Conservation (phyloP, 768 basidiomycete genomes). For the Boletus pseudo-olivaceus region DNA sequence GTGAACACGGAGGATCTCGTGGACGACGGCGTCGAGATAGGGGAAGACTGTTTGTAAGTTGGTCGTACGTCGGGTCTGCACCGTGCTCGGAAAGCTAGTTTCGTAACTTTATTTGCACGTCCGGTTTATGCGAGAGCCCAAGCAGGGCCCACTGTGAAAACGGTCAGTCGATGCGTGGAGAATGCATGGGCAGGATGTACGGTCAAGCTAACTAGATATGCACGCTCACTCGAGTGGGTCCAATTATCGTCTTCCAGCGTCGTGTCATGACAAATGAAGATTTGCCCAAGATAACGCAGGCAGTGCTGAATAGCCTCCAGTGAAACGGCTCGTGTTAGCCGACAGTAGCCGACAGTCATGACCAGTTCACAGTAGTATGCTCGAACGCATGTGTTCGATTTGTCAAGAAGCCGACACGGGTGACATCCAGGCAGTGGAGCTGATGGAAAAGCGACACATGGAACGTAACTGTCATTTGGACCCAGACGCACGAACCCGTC, state of each 20-base stretch:
- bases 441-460: slow-evolving; percentile 44
- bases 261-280: slow-evolving; percentile 36
- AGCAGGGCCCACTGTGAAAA: slow-evolving; percentile 50
- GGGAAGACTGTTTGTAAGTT: slow-evolving; percentile 46
- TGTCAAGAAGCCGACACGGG: slow-evolving; percentile 29
- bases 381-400: slow-evolving; percentile 21
- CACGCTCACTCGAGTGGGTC: too few relatives aligned
- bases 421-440: slow-evolving; percentile 43
- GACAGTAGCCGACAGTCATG: too few relatives aligned
- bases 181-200: not conserved
- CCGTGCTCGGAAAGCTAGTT: slow-evolving; percentile 44
- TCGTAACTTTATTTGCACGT: slow-evolving; percentile 48
- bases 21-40: slow-evolving; percentile 50
- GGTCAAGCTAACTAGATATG: slow-evolving; percentile 20
- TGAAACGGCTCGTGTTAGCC: too few relatives aligned
- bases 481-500: slow-evolving; percentile 35
- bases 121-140: slow-evolving; percentile 44
- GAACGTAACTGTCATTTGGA: slow-evolving; percentile 31
- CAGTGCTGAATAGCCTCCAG: too few relatives aligned
- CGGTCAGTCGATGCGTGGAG: not conserved
- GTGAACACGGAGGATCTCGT: slow-evolving; percentile 44
- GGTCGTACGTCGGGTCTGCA: slow-evolving; percentile 51
- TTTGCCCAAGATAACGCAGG: slow-evolving; percentile 37
- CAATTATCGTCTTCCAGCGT: slow-evolving; percentile 36
- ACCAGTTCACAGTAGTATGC: too few relatives aligned